Evolutionary conservation across 495 filamentous ascomycete genomes (phyloP), one percentile per base, ranked within the genome.

Genomic region (Stereocaulon alpinum): DNA sequence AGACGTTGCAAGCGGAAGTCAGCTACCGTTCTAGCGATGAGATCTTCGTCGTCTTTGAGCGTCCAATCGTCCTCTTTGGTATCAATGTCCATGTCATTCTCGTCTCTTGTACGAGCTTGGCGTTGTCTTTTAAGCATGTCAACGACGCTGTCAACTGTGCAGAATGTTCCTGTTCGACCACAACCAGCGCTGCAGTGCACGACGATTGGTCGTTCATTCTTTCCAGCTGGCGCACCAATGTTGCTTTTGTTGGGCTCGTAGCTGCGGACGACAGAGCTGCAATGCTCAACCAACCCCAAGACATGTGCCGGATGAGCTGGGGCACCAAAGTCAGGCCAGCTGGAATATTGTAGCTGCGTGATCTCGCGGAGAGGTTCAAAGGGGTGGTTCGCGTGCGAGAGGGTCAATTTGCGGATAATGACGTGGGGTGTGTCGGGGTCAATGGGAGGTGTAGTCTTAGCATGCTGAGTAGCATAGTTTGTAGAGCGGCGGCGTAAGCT

Each of bases 131-230:
- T 93, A 42, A 98, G 71, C 83, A 95, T 93, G 68, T 92, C 89
- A 52, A 97, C 81, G 14, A 96, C 94, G 53, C 85, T 91, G 68
- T 97, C 93, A 30, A 97, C 89, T 0, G 93, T 94, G 70, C 93
- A 98, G 62, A 98, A 98, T 0, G 94, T 89, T 4, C 93, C 93
- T 0, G 93, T 98, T 6, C 93, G 84, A 4, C 93, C 93, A 72
- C 93, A 98, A 0, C 93, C 93, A 2, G 93, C 93, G 58, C 87
- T 91, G 74, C 93, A 98, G 70, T 98, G 93, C 4, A 98, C 94
- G 20, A 98, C 72, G 52, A 95, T 80, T 17, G 93, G 91, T 42
- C 89, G 71, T 61, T 74, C 74, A 10, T 73, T 72, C 1, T 71
- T 67, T 0, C 78, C 75, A 51, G 87, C 83, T 0, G 85, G 80